Evolutionary conservation across 495 filamentous ascomycete species (phyloP), one percentile per base, ranked within the genome.

Genomic region (Penicillium pulvis): DNA sequence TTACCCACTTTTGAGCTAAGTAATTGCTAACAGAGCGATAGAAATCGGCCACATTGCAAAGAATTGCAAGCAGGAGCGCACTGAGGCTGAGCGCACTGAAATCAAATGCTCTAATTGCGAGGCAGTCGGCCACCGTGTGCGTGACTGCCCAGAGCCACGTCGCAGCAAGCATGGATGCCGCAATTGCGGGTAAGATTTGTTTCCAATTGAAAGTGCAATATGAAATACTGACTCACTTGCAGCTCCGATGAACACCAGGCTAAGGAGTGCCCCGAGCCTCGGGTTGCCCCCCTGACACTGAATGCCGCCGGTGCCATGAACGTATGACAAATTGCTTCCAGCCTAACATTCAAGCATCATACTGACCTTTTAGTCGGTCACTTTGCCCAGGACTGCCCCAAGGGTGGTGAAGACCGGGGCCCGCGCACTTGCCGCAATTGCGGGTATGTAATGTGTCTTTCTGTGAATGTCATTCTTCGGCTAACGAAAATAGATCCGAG

Each of bases 301-400:
- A 96, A 71, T 97, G 93, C 70, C 87, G 85, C 48, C 86, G 87
- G 46, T 95, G 92, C 73, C 78, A 81, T 36, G 79, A 89, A 71
- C 82, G 89, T 90, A 75, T 74, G 44, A 23, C 12, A 28, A 46
- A 14, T 17, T 41, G 14, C 43, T 16, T 31, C 8, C 35, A 19
- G 26, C 53, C 53, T 20, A 9, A 47, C 19, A 41, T 2, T 7
- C 26, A 17, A 41, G 47, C 16, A 36, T 6, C 8, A 5, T 43
- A 3, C 41, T 51, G 43, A 46, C 31, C 56, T 63, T 57, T 26
- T 60, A 92, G 88, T 81, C 53, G 93, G 93, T 5, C 93, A 97
- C 62, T 94, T 93, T 71, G 84, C 89, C 3, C 84, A 83, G 56
- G 91, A 96, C 60, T 97, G 93, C 65, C 91, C 90, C 31, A 78